phyloP scores from a whole-genome alignment of 306 rosid species.

The Benincasa hispida region DNA sequence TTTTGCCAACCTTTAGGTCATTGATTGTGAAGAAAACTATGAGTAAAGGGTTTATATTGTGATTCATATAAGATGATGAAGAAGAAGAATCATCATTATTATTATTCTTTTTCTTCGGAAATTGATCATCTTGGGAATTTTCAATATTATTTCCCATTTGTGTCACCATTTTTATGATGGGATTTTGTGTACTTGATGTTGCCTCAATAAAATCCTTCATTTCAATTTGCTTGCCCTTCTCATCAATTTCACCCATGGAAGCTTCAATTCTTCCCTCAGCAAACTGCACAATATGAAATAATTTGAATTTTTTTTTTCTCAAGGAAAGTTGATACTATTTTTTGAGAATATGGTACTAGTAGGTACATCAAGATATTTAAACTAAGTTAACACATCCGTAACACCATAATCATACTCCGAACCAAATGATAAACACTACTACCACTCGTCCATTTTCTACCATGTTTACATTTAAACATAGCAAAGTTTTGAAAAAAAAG shows the following conservation, averaged over 20 bases:
- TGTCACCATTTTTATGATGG: conserved; percentile 3
- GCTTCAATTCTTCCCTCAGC: neutral
- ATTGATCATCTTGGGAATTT: neutral
- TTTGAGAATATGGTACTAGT: too few species aligned
- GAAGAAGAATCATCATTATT: neutral
- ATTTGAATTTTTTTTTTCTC: neutral
- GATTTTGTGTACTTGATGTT: neutral
- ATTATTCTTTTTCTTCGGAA: neutral
- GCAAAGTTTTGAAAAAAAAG: too few species aligned
- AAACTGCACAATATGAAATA: neutral
- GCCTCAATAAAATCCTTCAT: neutral
- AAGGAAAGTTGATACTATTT: too few species aligned
- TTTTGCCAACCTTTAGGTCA: conserved; percentile 41
- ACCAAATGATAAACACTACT: too few species aligned
- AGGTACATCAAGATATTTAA: too few species aligned
- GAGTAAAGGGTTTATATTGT: conserved; percentile 14
- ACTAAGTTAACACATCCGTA: too few species aligned
- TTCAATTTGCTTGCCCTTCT: neutral
- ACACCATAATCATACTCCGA: too few species aligned
- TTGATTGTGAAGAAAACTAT: conserved; percentile 57
- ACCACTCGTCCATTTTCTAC: too few species aligned
- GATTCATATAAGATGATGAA: neutral
- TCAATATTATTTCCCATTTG: neutral
- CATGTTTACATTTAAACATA: too few species aligned
- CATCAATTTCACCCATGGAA: neutral